These are phyloP conservation scores for Cryptococcus jaspeensis DNA, from an alignment of 1,284 basidiomycete species.

Conservation along the genomic window DNA sequence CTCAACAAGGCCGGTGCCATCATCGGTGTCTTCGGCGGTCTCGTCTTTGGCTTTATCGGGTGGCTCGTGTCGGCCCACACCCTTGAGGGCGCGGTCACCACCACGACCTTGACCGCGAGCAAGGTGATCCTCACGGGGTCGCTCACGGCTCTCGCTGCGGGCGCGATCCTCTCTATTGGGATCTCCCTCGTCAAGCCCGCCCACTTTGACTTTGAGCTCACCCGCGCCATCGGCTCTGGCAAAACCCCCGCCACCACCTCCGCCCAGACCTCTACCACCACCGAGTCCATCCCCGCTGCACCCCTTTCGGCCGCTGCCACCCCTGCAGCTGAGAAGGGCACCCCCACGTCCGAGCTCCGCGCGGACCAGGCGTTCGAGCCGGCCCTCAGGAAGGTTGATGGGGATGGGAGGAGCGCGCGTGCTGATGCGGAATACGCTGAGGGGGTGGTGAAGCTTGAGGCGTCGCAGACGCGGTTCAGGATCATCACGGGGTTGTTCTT, in stretches of 20 bases:
- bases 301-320: neutral
- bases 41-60: slow-evolving; percentile 62
- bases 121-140: slow-evolving; percentile 72
- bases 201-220: slow-evolving; percentile 72
- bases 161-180: slow-evolving; percentile 68
- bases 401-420: slow-evolving; percentile 6
- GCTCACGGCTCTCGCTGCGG: slow-evolving; percentile 76
- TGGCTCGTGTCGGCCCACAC: slow-evolving; percentile 76
- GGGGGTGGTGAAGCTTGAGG: slow-evolving; percentile 11
- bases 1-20: slow-evolving; percentile 77
- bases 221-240: slow-evolving; percentile 65
- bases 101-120: slow-evolving; percentile 63
- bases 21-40: slow-evolving; percentile 61
- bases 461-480: slow-evolving; percentile 7
- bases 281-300: neutral
- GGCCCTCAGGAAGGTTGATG: slow-evolving; percentile 9
- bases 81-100: slow-evolving; percentile 67
- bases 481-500: slow-evolving; percentile 9
- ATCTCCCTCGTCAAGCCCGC: slow-evolving; percentile 71
- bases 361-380: slow-evolving; percentile 4
- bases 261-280: too few relatives aligned
- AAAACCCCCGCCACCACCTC: neutral
- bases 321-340: neutral
- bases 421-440: slow-evolving; percentile 12
- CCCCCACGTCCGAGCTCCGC: neutral